Percentiles rank a stretch among this genome's conserved stretches.
Evolutionary conservation across 495 filamentous ascomycete species (phyloP).

Genomic region (Aspergillus biplanus): DNA sequence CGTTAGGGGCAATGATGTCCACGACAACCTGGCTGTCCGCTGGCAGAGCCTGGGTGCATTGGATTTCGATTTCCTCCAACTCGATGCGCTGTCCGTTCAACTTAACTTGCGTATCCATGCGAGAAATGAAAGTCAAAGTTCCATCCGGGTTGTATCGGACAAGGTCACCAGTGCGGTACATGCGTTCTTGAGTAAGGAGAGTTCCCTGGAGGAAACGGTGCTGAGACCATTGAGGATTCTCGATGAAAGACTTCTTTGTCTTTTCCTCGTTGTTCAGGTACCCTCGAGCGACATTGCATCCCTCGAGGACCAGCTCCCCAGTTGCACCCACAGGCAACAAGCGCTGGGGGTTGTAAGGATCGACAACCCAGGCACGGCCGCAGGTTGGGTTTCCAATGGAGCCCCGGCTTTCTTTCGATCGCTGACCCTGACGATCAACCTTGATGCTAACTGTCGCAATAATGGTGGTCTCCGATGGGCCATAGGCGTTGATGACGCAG

Average conservation of each 20-base stretch:
- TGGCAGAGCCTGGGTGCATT: slow-evolving; percentile 41
- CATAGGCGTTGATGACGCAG: slow-evolving; percentile 4
- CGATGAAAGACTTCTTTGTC: slow-evolving; percentile 57
- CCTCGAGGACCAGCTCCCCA: slow-evolving; percentile 70
- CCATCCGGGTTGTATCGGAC: slow-evolving; percentile 59
- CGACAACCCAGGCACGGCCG: slow-evolving; percentile 61
- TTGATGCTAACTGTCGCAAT: slow-evolving; percentile 47
- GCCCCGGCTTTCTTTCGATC: slow-evolving; percentile 40
- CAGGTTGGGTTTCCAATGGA: slow-evolving; percentile 45
- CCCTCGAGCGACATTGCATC: slow-evolving; percentile 60
- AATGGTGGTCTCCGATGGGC: slow-evolving; percentile 55
- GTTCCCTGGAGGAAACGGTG: slow-evolving; percentile 30
- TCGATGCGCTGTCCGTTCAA: slow-evolving; percentile 69
- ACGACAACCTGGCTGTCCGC: slow-evolving; percentile 43
- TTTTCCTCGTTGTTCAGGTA: slow-evolving; percentile 63
- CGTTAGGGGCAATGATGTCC: slow-evolving; percentile 45
- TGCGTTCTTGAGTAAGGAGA: slow-evolving; percentile 34
- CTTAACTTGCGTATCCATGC: slow-evolving; percentile 69
- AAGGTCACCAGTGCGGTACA: slow-evolving; percentile 57
- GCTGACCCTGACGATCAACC: slow-evolving; percentile 45
- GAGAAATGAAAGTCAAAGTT: slow-evolving; percentile 54
- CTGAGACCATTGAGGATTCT: slow-evolving; percentile 53
- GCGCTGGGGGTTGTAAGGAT: slow-evolving; percentile 56
- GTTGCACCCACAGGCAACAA: slow-evolving; percentile 63
- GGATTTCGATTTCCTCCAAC: slow-evolving; percentile 66